Conservation (phyloP, 108 stramenopile genomes). For the Schizochytrium sp. region DNA sequence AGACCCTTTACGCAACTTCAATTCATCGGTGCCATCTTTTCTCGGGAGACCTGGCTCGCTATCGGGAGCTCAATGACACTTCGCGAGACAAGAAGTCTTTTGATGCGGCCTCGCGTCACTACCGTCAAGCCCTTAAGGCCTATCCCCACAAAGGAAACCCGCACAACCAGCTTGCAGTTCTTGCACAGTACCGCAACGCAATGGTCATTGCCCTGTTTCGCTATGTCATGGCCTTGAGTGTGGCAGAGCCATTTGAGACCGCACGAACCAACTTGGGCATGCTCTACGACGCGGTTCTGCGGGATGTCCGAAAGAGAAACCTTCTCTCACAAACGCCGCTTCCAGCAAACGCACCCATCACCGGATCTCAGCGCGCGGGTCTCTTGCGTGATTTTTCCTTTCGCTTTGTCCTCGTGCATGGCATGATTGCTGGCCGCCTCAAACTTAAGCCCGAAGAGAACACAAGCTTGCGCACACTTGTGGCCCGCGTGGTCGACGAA, state of each 20-base stretch:
- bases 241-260: neutral
- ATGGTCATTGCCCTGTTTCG: neutral
- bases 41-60: neutral
- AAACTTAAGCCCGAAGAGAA: neutral
- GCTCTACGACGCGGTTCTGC: neutral
- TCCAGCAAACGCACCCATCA: neutral
- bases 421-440: neutral
- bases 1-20: neutral
- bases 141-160: neutral
- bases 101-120: neutral
- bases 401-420: neutral
- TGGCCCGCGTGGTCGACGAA: neutral
- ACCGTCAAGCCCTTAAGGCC: neutral
- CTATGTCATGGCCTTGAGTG: neutral
- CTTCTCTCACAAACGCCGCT: neutral
- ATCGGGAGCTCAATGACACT: neutral
- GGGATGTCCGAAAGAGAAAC: neutral
- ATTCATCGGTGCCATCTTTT: neutral
- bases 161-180: slow-evolving; percentile 4
- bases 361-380: neutral
- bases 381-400: neutral
- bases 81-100: neutral
- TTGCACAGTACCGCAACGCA: neutral
- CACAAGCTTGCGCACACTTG: neutral
- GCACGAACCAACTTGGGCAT: neutral